These are phyloP conservation scores for Saccharum spontaneum DNA, from an alignment of 176 grass and related monocot species.

Conservation along the genomic window DNA sequence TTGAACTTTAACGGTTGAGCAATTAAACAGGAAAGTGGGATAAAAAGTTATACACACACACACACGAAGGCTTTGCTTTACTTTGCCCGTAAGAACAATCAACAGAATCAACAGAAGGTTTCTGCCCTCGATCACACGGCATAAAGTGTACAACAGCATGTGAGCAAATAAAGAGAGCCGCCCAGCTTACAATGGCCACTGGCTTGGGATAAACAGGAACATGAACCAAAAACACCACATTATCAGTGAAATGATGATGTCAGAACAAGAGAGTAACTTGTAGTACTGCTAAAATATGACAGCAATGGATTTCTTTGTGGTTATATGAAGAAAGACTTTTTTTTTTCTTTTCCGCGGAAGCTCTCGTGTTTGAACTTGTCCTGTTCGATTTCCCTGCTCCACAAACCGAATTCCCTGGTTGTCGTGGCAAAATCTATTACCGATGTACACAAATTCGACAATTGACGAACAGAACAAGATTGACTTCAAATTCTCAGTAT, in stretches of 20 bases:
- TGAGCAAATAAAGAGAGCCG: neutral
- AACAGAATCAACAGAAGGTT: neutral
- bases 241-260: slow-evolving; percentile 6
- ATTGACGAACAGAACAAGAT: neutral
- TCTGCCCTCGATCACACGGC: neutral
- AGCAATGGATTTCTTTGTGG: neutral
- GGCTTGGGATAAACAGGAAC: neutral
- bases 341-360: neutral
- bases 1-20: neutral
- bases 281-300: neutral
- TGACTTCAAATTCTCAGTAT: neutral
- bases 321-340: neutral
- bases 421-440: neutral
- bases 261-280: slow-evolving; percentile 1
- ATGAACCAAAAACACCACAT: neutral
- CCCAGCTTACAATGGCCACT: neutral
- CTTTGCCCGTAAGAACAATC: neutral
- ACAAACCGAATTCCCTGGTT: neutral
- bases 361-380: too few relatives aligned
- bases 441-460: neutral
- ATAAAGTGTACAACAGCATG: neutral
- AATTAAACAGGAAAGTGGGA: neutral
- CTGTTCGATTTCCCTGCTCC: neutral
- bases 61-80: neutral
- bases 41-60: neutral